phyloP scores from a whole-genome alignment of 2,329 filamentous ascomycete genomes.

The Aspergillus felis region DNA sequence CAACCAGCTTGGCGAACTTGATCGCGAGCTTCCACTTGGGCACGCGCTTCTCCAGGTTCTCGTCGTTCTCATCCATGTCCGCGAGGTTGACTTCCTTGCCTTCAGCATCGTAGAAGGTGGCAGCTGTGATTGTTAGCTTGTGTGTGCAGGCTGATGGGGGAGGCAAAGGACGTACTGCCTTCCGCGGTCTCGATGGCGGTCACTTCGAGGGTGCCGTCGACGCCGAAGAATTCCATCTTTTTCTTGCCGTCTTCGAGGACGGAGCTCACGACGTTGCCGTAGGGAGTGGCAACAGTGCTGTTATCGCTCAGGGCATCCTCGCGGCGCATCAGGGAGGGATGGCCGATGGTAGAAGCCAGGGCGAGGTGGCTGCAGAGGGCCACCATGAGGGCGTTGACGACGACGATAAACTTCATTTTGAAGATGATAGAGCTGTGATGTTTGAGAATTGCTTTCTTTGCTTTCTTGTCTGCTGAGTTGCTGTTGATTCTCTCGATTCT shows the following conservation, averaged over 20 bases:
- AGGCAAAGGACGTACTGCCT: not conserved
- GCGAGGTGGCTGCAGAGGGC: not conserved
- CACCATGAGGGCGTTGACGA: not conserved
- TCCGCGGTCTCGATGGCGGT: not conserved
- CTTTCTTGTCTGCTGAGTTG: not conserved
- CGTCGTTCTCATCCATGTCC: not conserved
- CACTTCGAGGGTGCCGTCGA: not conserved
- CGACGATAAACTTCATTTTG: constrained; percentile 1
- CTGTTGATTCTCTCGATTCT: not conserved
- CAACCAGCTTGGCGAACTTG: constrained; percentile 1
- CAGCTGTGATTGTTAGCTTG: not conserved
- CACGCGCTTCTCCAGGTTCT: not conserved
- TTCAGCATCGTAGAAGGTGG: not conserved
- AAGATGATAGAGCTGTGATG: too few relatives aligned
- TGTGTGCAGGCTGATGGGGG: too few relatives aligned
- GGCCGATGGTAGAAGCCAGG: not conserved
- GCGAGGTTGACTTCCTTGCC: not conserved
- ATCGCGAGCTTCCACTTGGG: not conserved
- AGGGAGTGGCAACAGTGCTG: not conserved
- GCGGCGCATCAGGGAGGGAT: not conserved
- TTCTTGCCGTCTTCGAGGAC: not conserved
- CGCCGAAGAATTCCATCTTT: constrained; percentile 1
- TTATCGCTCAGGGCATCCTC: not conserved
- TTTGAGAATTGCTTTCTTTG: not conserved
- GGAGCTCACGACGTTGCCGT: not conserved